Evolutionary conservation across 2,329 filamentous ascomycete genomes (phyloP).

Genomic region (Cordyceps cateniannulata): DNA sequence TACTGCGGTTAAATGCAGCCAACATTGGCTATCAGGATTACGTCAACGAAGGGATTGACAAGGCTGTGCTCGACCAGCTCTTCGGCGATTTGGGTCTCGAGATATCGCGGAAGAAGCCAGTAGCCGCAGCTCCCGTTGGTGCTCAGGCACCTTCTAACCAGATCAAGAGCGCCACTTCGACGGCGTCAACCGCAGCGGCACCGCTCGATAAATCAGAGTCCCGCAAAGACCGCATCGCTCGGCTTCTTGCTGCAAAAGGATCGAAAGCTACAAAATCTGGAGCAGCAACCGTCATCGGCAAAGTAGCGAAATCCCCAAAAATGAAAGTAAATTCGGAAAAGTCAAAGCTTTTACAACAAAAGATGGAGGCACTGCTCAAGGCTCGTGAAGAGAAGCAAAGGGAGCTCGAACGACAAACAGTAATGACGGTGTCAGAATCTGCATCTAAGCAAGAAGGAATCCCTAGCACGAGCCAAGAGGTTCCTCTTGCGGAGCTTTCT

Average conservation of each 20-base stretch:
- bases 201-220: slow-evolving; percentile 43
- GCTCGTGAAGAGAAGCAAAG: slow-evolving; percentile 38
- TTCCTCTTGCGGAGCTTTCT: neutral
- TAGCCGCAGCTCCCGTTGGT: neutral
- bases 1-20: slow-evolving; percentile 56
- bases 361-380: slow-evolving; percentile 68
- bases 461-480: neutral
- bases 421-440: neutral
- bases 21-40: slow-evolving; percentile 71
- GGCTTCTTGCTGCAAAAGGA: slow-evolving; percentile 66
- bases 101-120: slow-evolving; percentile 13
- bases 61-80: slow-evolving; percentile 52
- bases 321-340: slow-evolving; percentile 55
- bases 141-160: neutral
- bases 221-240: slow-evolving; percentile 70
- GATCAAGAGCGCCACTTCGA: neutral
- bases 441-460: neutral
- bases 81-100: slow-evolving; percentile 64
- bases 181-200: neutral
- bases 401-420: slow-evolving; percentile 8
- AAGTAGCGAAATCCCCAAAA: slow-evolving; percentile 30
- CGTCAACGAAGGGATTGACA: slow-evolving; percentile 65
- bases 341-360: slow-evolving; percentile 65
- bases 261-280: slow-evolving; percentile 37
- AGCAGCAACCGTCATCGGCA: slow-evolving; percentile 11